Conservation (phyloP, 169 alveolate genomes). For the Plasmodium coatneyi region DNA sequence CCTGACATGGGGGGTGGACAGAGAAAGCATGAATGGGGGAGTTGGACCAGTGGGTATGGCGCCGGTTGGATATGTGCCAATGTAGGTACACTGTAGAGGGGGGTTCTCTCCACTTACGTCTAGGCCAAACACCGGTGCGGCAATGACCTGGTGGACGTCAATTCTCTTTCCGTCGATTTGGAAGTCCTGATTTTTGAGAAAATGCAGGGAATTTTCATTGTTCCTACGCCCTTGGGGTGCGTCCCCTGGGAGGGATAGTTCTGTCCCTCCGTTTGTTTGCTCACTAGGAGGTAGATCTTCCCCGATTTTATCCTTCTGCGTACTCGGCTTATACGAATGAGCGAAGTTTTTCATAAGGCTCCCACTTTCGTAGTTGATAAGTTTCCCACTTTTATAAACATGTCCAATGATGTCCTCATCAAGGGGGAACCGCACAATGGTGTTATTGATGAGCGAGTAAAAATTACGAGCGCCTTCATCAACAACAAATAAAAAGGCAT, state of each 20-base stretch:
- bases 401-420: conserved; percentile 18
- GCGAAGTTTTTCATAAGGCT: not conserved
- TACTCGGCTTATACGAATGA: not conserved
- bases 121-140: conserved; percentile 31
- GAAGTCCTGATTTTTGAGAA: not conserved
- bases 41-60: not conserved
- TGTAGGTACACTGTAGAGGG: not conserved
- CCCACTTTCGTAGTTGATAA: conserved; percentile 9
- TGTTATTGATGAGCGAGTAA: not conserved
- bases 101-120: conserved; percentile 6
- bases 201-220: not conserved
- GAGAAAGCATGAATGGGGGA: not conserved
- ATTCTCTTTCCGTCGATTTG: conserved; percentile 7
- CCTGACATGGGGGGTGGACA: not conserved
- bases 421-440: conserved; percentile 1
- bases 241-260: not conserved
- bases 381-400: conserved; percentile 16
- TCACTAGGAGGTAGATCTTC: not conserved
- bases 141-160: conserved; percentile 15
- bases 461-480: not conserved
- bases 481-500: conserved; percentile 50
- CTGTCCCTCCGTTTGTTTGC: not conserved
- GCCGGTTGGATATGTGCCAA: not conserved
- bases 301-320: not conserved
- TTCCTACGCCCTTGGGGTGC: not conserved